A percentile compares a stretch with the other conserved stretches of the same genome.
Evolutionary conservation across 371 early-diverging fungal genomes (phyloP).

Genomic region (Funneliformis caledonium): DNA sequence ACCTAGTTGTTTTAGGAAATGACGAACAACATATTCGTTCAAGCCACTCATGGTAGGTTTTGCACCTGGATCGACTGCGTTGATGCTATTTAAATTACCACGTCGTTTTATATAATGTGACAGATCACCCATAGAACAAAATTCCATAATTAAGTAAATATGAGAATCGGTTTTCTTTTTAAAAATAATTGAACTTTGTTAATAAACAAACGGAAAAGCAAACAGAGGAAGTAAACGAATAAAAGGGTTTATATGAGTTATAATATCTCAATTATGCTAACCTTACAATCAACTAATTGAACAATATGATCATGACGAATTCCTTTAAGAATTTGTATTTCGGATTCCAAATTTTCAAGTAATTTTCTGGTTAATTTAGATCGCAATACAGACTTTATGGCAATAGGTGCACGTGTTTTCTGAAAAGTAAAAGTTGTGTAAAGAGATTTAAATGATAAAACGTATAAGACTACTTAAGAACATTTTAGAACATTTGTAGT

Average conservation of each 20-base stretch:
- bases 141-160: slow-evolving; percentile 95
- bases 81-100: slow-evolving; percentile 54
- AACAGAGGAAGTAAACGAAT: not conserved
- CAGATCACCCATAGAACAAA: slow-evolving; percentile 90
- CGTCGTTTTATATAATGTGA: slow-evolving; percentile 83
- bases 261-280: slow-evolving; percentile 44
- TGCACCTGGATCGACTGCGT: slow-evolving; percentile 43
- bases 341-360: slow-evolving; percentile 89
- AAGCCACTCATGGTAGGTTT: slow-evolving; percentile 71
- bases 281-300: slow-evolving; percentile 78
- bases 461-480: not conserved
- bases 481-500: not conserved
- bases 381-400: slow-evolving; percentile 86
- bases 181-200: not conserved
- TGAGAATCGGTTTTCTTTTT: slow-evolving; percentile 82
- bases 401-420: slow-evolving; percentile 71
- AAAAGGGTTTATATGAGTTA: not conserved
- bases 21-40: slow-evolving; percentile 74
- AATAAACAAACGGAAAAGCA: not conserved
- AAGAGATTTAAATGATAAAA: not conserved
- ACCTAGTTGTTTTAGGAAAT: slow-evolving; percentile 88
- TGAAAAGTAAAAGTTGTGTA: slow-evolving; percentile 32
- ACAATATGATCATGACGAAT: slow-evolving; percentile 88
- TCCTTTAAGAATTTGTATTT: slow-evolving; percentile 87
- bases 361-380: slow-evolving; percentile 88